Base-by-base conservation (phyloP, 2,329 filamentous ascomycete genomes). In the Cladosporium sp. region DNA sequence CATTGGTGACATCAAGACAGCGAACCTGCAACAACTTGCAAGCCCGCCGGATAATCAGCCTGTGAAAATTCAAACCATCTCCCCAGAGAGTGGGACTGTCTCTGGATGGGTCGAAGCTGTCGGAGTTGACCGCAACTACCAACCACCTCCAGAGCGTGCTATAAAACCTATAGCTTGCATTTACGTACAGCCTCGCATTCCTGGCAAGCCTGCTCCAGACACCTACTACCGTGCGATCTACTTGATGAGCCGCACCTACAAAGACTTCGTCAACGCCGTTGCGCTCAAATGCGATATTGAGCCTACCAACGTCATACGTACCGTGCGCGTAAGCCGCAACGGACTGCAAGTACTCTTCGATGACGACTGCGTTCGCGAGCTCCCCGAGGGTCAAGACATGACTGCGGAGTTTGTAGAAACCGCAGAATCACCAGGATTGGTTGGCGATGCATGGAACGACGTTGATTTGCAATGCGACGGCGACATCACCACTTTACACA, bases 381-480 rank as follows among this genome's bases (percentile, higher is more conserved):
- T 97, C 53, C 83, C 85, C 1, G 94, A 99, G 75, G 92, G 91
- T 32, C 91, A 97, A 72, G 93, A 96, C 68, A 94, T 97, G 88
- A 77, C 81, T 36, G 82, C 83, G 40, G 84, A 88, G 65, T 83
- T 87, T 58, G 80, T 89, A 58, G 87, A 94, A 64, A 78, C 89
- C 44, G 63, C 76, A 57, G 70, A 75, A 50, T 45, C 32, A 19
- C 40, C 40, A 8, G 52, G 40, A 13, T 17, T 37, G 20, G 52
- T 32, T 4, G 50, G 17, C n/a, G 71, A 77, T 52, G 81, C 80
- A 68, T 84, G 76, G 81, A 75, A 76, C 70, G 76, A 74, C 64
- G 74, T 74, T 34, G 75, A 79, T 60, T 72, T 79, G 24, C 74
- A 78, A 59, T 75, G 75, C 57, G 77, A 81, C 63, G 77, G 77